phyloP scores from a whole-genome alignment of 257 asterid species.

The Solanum dulcamara region DNA sequence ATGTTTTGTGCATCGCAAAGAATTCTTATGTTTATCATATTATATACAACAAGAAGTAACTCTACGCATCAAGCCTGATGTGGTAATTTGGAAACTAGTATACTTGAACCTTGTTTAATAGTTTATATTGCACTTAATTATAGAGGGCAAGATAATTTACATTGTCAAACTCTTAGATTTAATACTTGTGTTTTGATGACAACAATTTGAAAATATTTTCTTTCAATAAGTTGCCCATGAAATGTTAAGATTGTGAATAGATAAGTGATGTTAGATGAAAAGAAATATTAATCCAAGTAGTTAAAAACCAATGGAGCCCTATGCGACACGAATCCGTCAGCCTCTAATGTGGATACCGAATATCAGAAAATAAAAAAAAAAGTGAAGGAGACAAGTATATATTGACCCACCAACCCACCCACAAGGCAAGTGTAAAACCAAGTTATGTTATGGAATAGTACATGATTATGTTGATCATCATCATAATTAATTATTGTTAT shows the following conservation, averaged over 20 bases:
- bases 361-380: too few relatives aligned
- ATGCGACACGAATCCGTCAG: too few relatives aligned
- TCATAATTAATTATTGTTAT: not conserved
- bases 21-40: not conserved
- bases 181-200: not conserved
- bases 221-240: not conserved
- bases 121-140: not conserved
- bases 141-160: not conserved
- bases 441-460: not conserved
- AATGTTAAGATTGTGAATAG: not conserved
- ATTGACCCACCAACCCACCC: not conserved
- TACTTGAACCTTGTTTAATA: not conserved
- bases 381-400: not conserved
- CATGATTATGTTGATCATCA: not conserved
- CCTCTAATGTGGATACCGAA: too few relatives aligned
- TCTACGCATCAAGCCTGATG: not conserved
- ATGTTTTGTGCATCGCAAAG: not conserved
- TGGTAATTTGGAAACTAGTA: too few relatives aligned
- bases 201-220: not conserved
- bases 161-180: not conserved
- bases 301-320: too few relatives aligned
- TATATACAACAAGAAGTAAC: not conserved
- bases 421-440: not conserved
- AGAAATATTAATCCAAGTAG: not conserved
- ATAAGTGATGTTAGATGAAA: not conserved